Base-by-base conservation (phyloP, 495 filamentous ascomycete species). In the Bryoglossum gracile region DNA sequence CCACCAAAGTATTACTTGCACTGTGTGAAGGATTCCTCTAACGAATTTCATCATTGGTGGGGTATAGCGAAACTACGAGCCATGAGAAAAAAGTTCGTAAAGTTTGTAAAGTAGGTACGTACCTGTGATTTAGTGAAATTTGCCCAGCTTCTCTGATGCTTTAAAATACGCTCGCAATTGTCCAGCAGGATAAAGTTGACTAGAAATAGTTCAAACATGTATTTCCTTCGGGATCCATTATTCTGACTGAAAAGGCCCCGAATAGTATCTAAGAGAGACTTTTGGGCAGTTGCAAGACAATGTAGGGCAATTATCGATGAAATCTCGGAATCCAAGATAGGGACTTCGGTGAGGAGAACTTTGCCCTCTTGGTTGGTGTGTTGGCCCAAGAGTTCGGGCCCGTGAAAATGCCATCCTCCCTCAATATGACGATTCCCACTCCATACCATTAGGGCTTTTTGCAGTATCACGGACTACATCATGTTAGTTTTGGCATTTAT, bases 401-500 rank as follows among this genome's bases (percentile, higher is more conserved):
- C 34, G 16, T 37, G 34, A 18, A 37, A 37, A 14, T 37, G 16
- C 34, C 34, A 37, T 37, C 34, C 34, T 37, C 34, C 34, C 34
- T 37, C 34, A 8, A 37, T 37, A 37, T 37, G 34, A 37, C 34
- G 34, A 6, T 6, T 8, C 10, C 8, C 9, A 14, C 34, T 18
- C 34, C 34, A 37, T 14, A 37, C 10, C 34, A 37, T 37, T 14
- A 37, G 16, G 16, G 14, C 34, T 14, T 37, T 18, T 37, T 37
- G 9, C 6, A 37, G 34, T 14, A 37, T 8, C 10, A 18, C 5
- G 6, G 34, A n/a, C 34, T 37, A 14, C 5, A 37, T 6, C 16
- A 14, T 11, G 34, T 37, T 16, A 37, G 34, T 14, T 37, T 37
- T 14, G 34, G 16, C 16, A 8, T 37, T 14, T 8, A 37, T 6